Evolutionary conservation across 345 rosid genomes (phyloP).

Genomic region (Euphorbia tirucalli): DNA sequence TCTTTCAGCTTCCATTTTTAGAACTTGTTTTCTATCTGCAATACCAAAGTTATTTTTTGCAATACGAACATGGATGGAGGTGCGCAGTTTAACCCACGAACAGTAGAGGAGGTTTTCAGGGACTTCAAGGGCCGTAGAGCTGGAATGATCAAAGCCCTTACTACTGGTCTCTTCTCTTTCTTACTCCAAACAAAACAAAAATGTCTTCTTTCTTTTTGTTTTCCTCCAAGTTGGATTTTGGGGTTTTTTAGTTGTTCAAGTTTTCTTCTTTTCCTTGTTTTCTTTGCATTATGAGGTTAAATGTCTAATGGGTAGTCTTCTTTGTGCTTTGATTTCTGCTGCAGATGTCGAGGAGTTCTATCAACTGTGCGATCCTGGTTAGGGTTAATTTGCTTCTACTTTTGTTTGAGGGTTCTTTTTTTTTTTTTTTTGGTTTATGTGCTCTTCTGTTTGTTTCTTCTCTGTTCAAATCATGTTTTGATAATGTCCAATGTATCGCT

Average conservation of each 20-base stretch:
- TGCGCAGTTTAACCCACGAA: slow-evolving; percentile 56
- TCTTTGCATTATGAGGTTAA: neutral
- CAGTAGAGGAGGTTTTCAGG: slow-evolving; percentile 73
- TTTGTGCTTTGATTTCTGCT: neutral
- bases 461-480: neutral
- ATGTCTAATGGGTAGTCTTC: neutral
- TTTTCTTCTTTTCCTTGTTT: neutral
- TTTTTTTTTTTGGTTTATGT: neutral
- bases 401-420: too few species aligned
- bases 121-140: slow-evolving; percentile 81
- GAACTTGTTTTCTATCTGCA: neutral
- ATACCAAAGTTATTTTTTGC: neutral
- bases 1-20: slow-evolving; percentile 7
- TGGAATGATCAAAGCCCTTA: slow-evolving; percentile 70
- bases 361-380: slow-evolving; percentile 85
- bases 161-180: slow-evolving; percentile 43
- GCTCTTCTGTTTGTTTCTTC: too few species aligned
- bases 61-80: slow-evolving; percentile 56
- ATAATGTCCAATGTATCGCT: too few species aligned
- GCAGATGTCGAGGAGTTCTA: slow-evolving; percentile 70
- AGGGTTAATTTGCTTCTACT: slow-evolving; percentile 26
- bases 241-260: neutral
- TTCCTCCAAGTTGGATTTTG: neutral
- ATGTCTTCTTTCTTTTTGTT: neutral
- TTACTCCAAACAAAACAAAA: too few species aligned